Percentiles rank a stretch among this genome's conserved stretches.
These are phyloP conservation scores for Penicillium brasilianum DNA, from an alignment of 2,329 filamentous ascomycete species.

Conservation along the genomic window DNA sequence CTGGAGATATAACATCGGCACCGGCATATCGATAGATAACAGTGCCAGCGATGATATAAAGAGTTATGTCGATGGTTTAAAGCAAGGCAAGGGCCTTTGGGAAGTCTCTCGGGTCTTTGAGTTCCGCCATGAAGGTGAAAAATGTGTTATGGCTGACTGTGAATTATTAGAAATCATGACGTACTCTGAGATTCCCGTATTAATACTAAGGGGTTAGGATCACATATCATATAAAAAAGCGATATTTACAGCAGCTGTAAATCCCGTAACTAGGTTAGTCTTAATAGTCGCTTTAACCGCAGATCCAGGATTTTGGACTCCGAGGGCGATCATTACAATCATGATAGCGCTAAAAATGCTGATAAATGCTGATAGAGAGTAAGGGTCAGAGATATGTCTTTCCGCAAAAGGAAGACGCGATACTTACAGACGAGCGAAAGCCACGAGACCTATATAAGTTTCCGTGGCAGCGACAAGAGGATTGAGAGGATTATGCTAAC, in stretches of 20 bases:
- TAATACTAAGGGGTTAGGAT: not conserved
- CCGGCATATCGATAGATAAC: slow-evolving; percentile 73
- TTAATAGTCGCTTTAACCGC: not conserved
- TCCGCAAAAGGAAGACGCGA: not conserved
- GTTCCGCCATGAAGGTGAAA: slow-evolving; percentile 68
- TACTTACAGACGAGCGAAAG: slow-evolving; percentile 61
- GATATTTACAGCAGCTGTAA: slow-evolving; percentile 52
- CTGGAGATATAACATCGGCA: slow-evolving; percentile 65
- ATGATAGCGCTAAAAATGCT: slow-evolving; percentile 68
- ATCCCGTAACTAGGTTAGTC: slow-evolving; percentile 19
- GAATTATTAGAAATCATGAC: not conserved
- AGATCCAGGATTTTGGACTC: slow-evolving; percentile 53
- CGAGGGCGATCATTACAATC: slow-evolving; percentile 70
- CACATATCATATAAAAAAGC: slow-evolving; percentile 59
- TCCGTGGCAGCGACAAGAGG: slow-evolving; percentile 64
- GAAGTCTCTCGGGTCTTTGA: slow-evolving; percentile 65
- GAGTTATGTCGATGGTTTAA: slow-evolving; percentile 61
- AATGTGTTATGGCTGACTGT: slow-evolving; percentile 65
- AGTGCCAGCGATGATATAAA: slow-evolving; percentile 69
- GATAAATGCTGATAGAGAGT: slow-evolving; percentile 26
- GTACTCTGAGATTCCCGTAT: not conserved
- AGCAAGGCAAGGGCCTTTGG: slow-evolving; percentile 66
- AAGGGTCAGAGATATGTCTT: not conserved
- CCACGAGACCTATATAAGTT: slow-evolving; percentile 65
- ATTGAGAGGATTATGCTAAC: slow-evolving; percentile 64